Evolutionary conservation across 306 rosid species (phyloP), one percentile per base, ranked within the genome.

Genomic region (Oemleria cerasiformis): DNA sequence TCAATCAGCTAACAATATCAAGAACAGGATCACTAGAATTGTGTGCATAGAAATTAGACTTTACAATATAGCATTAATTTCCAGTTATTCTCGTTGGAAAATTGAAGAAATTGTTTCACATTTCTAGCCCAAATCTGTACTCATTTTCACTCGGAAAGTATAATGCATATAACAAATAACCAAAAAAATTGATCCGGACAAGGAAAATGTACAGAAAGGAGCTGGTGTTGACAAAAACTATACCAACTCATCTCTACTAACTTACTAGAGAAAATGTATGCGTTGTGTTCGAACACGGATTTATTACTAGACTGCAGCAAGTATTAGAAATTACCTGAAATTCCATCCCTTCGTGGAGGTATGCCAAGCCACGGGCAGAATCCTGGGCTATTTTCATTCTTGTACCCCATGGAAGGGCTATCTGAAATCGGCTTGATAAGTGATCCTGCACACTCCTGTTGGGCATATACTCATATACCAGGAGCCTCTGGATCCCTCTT

Each of bases 301-400:
- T 45, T 45, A 15, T 45, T 45, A 12, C 17, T 10, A 45, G 10
- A 45, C 50, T 45, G 50, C 50, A 65, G 5, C 55, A 44, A 76
- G 39, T 7, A 4, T 15, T 19, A 10, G 6, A 30, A 72, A 70
- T 67, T 77, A 86, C 90, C 90, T 86, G 90, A 80, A 86, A 86
- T 39, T 86, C 90, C 90, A 86, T 86, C 71, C 84, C 90, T 79
- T 86, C 90, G n/a, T 86, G 90, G n/a, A 86, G 90, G 73, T 86
- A 86, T 6, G 86, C 84, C 65, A 86, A 81, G 49, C 90, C 90
- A 1, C 88, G 81, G 50, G 90, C 90, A 20, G 90, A 15, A 66
- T 86, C 88, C 84, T 81, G 90, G 5, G 90, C 90, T 73, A 86
- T 83, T 76, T 84, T 81, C 74, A 86, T 76, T 70, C 90, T 75